A percentile compares a stretch with the other conserved stretches of the same genome.
phyloP scores from a whole-genome alignment of 768 basidiomycete genomes.

The Serendipita sp. region DNA sequence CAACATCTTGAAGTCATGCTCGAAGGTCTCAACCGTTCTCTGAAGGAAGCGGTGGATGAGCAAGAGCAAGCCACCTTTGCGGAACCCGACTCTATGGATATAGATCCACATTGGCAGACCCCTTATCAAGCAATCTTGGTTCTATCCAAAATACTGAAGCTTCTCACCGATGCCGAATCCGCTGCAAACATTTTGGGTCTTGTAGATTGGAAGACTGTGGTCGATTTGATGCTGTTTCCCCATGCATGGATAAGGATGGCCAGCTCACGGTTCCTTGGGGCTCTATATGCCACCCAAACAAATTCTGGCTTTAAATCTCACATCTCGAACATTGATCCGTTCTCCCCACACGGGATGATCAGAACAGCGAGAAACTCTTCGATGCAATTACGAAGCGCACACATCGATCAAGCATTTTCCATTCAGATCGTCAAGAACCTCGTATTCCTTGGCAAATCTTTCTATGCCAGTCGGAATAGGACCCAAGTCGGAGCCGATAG shows the following conservation, averaged over 20 bases:
- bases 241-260: conserved; percentile 89
- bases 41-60: conserved; percentile 28
- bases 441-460: conserved; percentile 82
- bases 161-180: conserved; percentile 33
- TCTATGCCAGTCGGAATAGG: conserved; percentile 28
- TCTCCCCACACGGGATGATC: conserved; percentile 40
- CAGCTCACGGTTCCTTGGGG: conserved; percentile 57
- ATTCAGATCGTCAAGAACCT: conserved; percentile 85
- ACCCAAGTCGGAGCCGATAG: conserved; percentile 10
- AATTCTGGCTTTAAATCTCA: conserved; percentile 10
- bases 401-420: conserved; percentile 53
- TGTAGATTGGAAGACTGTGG: conserved; percentile 47
- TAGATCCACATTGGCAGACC: conserved; percentile 59
- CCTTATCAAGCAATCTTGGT: conserved; percentile 66
- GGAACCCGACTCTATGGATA: conserved; percentile 28
- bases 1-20: conserved; percentile 34
- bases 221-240: conserved; percentile 61
- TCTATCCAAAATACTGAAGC: conserved; percentile 41
- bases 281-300: conserved; percentile 30
- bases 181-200: conserved; percentile 21
- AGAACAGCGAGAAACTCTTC: conserved; percentile 59
- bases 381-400: conserved; percentile 63
- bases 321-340: conserved; percentile 28
- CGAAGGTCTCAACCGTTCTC: conserved; percentile 35
- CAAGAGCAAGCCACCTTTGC: conserved; percentile 24